Conservation (phyloP, 2,329 filamentous ascomycete genomes). For the Cladosporium velox region DNA sequence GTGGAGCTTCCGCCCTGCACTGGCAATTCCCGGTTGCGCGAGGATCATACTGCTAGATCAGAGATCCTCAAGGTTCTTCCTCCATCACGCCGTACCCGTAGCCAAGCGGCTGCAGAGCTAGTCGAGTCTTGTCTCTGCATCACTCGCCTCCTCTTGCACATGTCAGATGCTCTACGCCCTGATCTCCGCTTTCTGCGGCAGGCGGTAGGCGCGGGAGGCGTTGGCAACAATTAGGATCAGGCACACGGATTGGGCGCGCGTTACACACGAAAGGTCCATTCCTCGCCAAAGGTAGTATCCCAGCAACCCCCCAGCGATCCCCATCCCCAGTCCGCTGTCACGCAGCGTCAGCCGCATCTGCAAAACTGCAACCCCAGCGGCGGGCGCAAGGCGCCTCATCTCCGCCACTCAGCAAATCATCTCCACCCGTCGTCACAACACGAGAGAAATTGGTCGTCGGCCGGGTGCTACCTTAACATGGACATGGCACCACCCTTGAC, state of each 20-base stretch:
- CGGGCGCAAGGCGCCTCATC: constrained; percentile 16
- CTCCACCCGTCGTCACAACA: constrained; percentile 16
- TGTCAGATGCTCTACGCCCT: constrained; percentile 16
- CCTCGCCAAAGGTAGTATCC: constrained; percentile 11
- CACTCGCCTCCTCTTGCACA: constrained; percentile 17
- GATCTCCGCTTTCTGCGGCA: constrained; percentile 11
- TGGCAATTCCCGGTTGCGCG: constrained; percentile 8
- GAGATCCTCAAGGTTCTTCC: constrained; percentile 8
- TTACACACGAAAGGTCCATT: not conserved
- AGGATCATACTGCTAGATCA: constrained; percentile 10
- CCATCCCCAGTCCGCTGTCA: not conserved
- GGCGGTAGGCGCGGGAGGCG: not conserved
- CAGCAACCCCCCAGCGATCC: constrained; percentile 12
- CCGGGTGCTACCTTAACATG: constrained; percentile 17
- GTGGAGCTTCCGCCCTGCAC: constrained; percentile 4
- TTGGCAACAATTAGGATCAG: constrained; percentile 6
- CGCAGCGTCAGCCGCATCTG: constrained; percentile 19
- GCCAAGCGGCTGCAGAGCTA: constrained; percentile 3
- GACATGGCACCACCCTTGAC: constrained; percentile 14
- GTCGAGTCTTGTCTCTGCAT: constrained; percentile 3
- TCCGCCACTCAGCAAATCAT: constrained; percentile 16
- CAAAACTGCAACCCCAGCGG: constrained; percentile 17
- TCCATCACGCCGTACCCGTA: constrained; percentile 3
- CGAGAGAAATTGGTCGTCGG: constrained; percentile 13
- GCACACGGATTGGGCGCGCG: constrained; percentile 1